Percentiles rank a stretch among this genome's conserved stretches.
Conservation (phyloP, 305 asterid species). For the Fraxinus sp. region DNA sequence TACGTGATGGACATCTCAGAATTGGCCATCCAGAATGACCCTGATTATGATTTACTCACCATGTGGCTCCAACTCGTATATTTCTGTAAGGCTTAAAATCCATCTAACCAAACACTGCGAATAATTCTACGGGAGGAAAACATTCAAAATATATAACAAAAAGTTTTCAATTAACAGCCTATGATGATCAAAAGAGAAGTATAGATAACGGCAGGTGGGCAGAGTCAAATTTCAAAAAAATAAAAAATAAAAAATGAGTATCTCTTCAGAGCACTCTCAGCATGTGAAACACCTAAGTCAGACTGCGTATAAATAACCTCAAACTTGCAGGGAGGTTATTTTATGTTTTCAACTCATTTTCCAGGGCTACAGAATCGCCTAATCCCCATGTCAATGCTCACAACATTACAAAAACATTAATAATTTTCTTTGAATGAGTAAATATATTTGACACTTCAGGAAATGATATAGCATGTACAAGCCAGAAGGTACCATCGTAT, state of each 20-base stretch:
- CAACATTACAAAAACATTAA: neutral
- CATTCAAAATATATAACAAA: conserved; percentile 1
- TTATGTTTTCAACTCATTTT: neutral
- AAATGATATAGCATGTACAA: conserved; percentile 1
- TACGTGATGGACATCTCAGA: neutral
- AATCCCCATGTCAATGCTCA: neutral
- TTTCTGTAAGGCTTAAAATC: neutral
- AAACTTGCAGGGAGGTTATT: neutral
- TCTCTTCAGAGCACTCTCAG: conserved; percentile 14
- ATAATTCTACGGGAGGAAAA: neutral
- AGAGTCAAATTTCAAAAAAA: neutral
- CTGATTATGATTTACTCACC: neutral
- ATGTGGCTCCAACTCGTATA: neutral
- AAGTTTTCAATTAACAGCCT: conserved; percentile 12
- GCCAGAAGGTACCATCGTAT: neutral
- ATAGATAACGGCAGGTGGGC: neutral
- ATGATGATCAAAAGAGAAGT: neutral
- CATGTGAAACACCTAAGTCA: conserved; percentile 1
- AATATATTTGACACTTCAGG: neutral
- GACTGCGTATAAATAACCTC: neutral
- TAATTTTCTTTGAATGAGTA: neutral
- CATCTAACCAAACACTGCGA: neutral
- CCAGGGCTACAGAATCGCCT: neutral
- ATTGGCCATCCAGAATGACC: neutral
- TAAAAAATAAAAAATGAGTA: neutral